These are phyloP conservation scores for Dionaea muscipula DNA, from an alignment of 179 eudicot genomes.

Conservation along the genomic window DNA sequence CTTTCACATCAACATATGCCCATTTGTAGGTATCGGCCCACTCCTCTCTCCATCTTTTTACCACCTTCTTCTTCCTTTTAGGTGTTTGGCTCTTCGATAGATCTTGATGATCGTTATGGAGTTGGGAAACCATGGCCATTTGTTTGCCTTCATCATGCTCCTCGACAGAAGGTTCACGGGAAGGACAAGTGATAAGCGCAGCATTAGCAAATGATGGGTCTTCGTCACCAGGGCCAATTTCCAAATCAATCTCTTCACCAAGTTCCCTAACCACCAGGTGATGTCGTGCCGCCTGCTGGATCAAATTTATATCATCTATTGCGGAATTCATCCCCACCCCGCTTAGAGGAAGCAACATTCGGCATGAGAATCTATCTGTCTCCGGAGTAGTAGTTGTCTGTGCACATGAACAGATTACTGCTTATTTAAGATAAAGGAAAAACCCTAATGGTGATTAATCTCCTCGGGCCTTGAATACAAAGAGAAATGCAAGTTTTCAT, in stretches of 20 bases:
- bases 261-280: constrained; percentile 80
- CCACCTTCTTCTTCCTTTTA: constrained; percentile 93
- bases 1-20: constrained; percentile 95
- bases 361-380: constrained; percentile 30
- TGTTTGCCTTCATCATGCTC: constrained; percentile 74
- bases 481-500: no score
- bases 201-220: constrained; percentile 58
- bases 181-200: constrained; percentile 47
- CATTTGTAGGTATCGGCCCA: constrained; percentile 99
- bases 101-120: constrained; percentile 56
- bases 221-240: constrained; percentile 82
- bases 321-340: constrained; percentile 80
- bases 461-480: no score
- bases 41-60: constrained; percentile 97
- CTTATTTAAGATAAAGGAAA: neutral
- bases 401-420: neutral
- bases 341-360: constrained; percentile 69
- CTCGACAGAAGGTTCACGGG: constrained; percentile 59
- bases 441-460: no score
- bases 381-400: constrained; percentile 7
- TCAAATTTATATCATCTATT: constrained; percentile 80
- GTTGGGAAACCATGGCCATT: constrained; percentile 45
- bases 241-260: constrained; percentile 93
- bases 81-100: constrained; percentile 44
- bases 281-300: constrained; percentile 85